These are phyloP conservation scores for Suhomyces atakaporum DNA, from an alignment of 1,139 yeast species.

Conservation along the genomic window DNA sequence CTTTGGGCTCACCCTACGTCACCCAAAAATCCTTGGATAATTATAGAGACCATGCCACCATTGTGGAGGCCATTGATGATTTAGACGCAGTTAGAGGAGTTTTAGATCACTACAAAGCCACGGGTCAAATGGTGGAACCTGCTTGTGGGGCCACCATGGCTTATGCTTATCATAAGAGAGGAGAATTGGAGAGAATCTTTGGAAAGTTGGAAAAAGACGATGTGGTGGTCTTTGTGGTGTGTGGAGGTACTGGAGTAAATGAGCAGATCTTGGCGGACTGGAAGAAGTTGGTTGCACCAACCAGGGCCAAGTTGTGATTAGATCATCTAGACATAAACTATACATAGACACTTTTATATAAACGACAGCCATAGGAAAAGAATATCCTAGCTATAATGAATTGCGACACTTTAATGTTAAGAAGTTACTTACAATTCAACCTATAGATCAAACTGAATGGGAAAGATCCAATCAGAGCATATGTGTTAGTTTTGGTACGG, in stretches of 20 bases:
- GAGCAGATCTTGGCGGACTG: constrained; percentile 8
- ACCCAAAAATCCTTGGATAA: constrained; percentile 32
- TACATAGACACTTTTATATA: too few relatives aligned
- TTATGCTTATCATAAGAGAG: constrained; percentile 24
- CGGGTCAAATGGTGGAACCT: constrained; percentile 36
- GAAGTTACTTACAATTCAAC: too few relatives aligned
- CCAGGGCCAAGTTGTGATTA: too few relatives aligned
- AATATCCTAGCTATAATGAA: too few relatives aligned
- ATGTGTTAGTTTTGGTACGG: too few relatives aligned
- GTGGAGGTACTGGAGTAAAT: constrained; percentile 40
- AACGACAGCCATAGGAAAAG: too few relatives aligned
- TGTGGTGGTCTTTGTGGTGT: constrained; percentile 37
- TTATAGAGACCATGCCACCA: constrained; percentile 22
- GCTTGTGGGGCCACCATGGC: constrained; percentile 46
- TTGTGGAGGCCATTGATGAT: constrained; percentile 36
- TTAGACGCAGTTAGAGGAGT: constrained; percentile 36
- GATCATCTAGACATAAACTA: too few relatives aligned
- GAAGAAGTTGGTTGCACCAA: constrained; percentile 1
- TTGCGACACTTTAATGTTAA: too few relatives aligned
- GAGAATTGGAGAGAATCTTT: constrained; percentile 25
- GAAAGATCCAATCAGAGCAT: too few relatives aligned
- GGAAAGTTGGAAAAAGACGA: constrained; percentile 30
- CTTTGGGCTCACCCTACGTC: constrained; percentile 43
- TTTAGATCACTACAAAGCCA: constrained; percentile 27
- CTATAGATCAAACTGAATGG: too few relatives aligned